phyloP scores from a whole-genome alignment of 2,329 filamentous ascomycete genomes.

The Fusarium secorum region DNA sequence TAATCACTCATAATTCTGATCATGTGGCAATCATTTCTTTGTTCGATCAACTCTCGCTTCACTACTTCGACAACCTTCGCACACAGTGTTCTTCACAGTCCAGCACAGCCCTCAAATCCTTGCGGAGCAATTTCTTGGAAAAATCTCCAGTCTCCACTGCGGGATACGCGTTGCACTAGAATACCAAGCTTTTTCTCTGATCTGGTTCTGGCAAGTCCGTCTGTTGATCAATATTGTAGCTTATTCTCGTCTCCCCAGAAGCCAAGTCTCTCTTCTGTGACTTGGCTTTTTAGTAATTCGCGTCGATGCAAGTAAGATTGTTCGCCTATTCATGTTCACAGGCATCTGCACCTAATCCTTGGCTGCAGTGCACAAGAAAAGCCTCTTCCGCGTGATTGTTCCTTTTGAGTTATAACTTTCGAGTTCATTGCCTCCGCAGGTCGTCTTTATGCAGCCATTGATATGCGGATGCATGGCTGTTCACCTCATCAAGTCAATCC shows the following conservation, averaged over 20 bases:
- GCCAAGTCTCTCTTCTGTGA: constrained; percentile 3
- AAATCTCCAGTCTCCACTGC: constrained; percentile 37
- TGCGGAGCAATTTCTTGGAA: constrained; percentile 25
- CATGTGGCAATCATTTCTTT: constrained; percentile 23
- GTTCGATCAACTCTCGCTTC: constrained; percentile 10
- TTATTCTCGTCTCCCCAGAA: neutral
- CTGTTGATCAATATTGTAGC: constrained; percentile 25
- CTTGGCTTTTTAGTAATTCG: constrained; percentile 13
- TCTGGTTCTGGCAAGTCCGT: constrained; percentile 21
- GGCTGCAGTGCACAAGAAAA: neutral
- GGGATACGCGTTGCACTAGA: constrained; percentile 31
- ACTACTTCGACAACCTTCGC: neutral
- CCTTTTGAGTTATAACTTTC: neutral
- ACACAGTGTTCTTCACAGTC: constrained; percentile 33
- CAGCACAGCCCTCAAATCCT: constrained; percentile 9
- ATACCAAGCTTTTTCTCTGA: constrained; percentile 39
- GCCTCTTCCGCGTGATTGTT: neutral
- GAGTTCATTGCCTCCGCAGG: constrained; percentile 1
- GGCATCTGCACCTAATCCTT: constrained; percentile 2
- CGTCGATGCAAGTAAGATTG: constrained; percentile 29
- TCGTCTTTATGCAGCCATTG: neutral
- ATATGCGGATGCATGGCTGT: neutral
- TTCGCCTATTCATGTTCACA: neutral
- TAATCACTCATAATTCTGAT: neutral
- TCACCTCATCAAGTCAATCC: neutral